Evolutionary conservation across 305 asterid species (phyloP).

Genomic region (Rubia occidens): DNA sequence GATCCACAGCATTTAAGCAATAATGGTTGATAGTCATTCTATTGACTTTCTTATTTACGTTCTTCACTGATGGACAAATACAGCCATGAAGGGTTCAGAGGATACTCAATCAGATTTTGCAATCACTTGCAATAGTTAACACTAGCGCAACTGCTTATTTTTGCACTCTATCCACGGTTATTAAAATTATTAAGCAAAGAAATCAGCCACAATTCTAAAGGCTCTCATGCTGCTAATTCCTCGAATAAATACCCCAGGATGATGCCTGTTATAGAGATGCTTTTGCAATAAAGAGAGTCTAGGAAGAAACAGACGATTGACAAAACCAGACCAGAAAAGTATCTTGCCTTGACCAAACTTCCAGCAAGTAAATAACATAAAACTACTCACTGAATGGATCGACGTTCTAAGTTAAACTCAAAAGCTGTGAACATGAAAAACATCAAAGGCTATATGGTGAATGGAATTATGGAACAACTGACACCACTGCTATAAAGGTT

Average conservation of each 20-base stretch:
- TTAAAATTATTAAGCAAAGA: neutral
- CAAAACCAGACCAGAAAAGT: neutral
- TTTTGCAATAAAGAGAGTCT: neutral
- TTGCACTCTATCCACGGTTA: neutral
- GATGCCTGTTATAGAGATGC: neutral
- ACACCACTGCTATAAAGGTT: neutral
- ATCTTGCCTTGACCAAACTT: neutral
- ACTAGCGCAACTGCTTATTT: too few relatives aligned
- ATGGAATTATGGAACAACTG: neutral
- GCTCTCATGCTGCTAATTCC: neutral
- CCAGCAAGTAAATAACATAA: neutral
- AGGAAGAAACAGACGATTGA: neutral
- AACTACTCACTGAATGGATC: neutral
- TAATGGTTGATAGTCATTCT: neutral
- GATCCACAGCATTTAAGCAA: constrained; percentile 1
- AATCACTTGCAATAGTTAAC: neutral
- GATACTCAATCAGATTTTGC: neutral
- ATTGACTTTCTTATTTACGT: neutral
- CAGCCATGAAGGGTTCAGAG: neutral
- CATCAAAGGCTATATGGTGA: neutral
- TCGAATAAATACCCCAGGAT: neutral
- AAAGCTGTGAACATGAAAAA: neutral
- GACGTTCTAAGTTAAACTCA: neutral
- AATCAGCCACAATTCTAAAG: neutral
- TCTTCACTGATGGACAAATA: neutral